These are phyloP conservation scores for Ceratocystis cacaofunesta DNA, from an alignment of 2,329 filamentous ascomycete species.

Conservation along the genomic window DNA sequence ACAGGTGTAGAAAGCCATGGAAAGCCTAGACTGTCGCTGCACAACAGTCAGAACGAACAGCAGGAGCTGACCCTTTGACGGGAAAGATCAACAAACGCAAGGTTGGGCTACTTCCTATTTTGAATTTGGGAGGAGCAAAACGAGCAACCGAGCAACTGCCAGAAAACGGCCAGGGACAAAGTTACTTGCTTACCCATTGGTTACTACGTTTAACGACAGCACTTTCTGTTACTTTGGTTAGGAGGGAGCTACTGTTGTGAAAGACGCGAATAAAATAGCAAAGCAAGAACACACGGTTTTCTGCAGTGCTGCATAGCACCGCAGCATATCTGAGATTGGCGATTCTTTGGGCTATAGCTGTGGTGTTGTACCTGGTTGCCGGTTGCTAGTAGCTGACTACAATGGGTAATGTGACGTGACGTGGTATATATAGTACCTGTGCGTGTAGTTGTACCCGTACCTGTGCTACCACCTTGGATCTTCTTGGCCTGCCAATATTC, in stretches of 20 bases:
- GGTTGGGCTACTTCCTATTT: neutral
- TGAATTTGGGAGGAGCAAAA: neutral
- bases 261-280: neutral
- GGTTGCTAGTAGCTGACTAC: too few species aligned
- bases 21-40: neutral
- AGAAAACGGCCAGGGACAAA: neutral
- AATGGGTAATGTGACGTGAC: neutral
- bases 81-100: conserved; percentile 3
- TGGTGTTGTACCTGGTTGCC: too few species aligned
- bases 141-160: neutral
- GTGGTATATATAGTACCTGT: neutral
- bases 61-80: neutral
- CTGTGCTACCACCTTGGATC: neutral
- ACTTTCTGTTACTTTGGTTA: neutral
- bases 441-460: neutral
- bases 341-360: too few species aligned
- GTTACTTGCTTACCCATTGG: neutral
- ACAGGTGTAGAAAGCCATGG: neutral
- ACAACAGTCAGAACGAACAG: neutral
- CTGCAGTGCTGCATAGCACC: too few species aligned
- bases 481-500: neutral
- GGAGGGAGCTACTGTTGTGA: neutral
- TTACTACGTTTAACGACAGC: neutral
- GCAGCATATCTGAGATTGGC: too few species aligned
- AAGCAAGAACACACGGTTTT: neutral